phyloP scores from a whole-genome alignment of 805 yeast species.

The Phaffomyces thermotolerans region DNA sequence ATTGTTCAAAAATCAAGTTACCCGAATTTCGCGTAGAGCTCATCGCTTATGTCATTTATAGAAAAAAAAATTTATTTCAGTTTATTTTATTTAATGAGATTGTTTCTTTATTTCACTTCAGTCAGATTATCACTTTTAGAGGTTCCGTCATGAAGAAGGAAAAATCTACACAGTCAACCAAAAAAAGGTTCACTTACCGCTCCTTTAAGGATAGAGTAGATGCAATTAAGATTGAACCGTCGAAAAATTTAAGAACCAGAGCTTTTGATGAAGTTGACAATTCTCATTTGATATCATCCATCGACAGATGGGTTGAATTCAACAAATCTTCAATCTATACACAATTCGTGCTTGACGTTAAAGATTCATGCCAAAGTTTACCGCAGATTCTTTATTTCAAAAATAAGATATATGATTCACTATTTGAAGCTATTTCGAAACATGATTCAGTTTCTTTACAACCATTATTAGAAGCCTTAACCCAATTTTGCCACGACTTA shows the following conservation, averaged over 20 bases:
- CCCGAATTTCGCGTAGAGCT: conserved; percentile 1
- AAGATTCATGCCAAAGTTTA: conserved; percentile 53
- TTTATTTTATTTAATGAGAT: neutral
- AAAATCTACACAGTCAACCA: conserved; percentile 43
- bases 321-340: conserved; percentile 70
- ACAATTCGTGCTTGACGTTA: conserved; percentile 50
- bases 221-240: conserved; percentile 74
- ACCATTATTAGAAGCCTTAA: conserved; percentile 70
- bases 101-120: neutral
- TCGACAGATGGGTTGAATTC: conserved; percentile 83
- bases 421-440: conserved; percentile 39
- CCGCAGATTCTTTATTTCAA: conserved; percentile 79
- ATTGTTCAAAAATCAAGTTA: neutral
- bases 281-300: conserved; percentile 72
- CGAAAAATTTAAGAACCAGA: conserved; percentile 45
- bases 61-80: neutral
- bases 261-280: conserved; percentile 65
- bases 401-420: conserved; percentile 44
- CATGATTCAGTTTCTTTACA: conserved; percentile 70
- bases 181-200: conserved; percentile 48
- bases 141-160: too few relatives aligned
- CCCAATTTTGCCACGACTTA: conserved; percentile 86
- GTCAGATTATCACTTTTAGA: neutral
- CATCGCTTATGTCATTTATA: conserved; percentile 4
- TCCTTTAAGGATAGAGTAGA: conserved; percentile 86